Evolutionary conservation across 2,329 filamentous ascomycete genomes (phyloP).

Genomic region (Curvularia sp.): DNA sequence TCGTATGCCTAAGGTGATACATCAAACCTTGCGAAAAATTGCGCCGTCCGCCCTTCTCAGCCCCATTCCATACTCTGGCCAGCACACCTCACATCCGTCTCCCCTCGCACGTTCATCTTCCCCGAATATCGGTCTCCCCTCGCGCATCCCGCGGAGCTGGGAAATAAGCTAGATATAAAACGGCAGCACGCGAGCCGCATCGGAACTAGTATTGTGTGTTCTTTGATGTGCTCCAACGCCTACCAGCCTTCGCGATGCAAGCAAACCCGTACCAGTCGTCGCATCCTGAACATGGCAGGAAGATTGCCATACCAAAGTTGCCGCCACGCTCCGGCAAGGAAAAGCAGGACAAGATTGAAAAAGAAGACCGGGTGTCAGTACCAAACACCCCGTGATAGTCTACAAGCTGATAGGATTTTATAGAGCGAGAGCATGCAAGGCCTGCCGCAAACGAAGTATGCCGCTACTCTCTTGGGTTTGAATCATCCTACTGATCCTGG

Average conservation of each 20-base stretch:
- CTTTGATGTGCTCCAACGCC: constrained; percentile 1
- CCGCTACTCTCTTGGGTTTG: not conserved
- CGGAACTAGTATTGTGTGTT: constrained; percentile 3
- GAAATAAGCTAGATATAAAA: not conserved
- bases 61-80: not conserved
- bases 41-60: not conserved
- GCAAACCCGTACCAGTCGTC: not conserved
- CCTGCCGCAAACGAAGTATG: constrained; percentile 35
- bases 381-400: not conserved
- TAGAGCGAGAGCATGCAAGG: constrained; percentile 35
- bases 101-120: not conserved
- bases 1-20: not conserved
- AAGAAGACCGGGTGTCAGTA: constrained; percentile 33
- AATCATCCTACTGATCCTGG: not conserved
- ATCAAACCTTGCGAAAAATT: not conserved
- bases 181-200: constrained; percentile 2
- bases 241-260: constrained; percentile 8
- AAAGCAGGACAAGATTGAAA: constrained; percentile 10
- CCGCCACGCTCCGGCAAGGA: constrained; percentile 13
- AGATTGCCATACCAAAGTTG: constrained; percentile 27
- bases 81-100: not conserved
- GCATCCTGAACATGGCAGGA: constrained; percentile 15
- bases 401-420: not conserved
- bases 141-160: not conserved
- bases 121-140: not conserved